Percentiles rank a stretch among this genome's conserved stretches.
These are phyloP conservation scores for Cyclocybe cylindracea DNA, from an alignment of 768 basidiomycete genomes.

Conservation along the genomic window DNA sequence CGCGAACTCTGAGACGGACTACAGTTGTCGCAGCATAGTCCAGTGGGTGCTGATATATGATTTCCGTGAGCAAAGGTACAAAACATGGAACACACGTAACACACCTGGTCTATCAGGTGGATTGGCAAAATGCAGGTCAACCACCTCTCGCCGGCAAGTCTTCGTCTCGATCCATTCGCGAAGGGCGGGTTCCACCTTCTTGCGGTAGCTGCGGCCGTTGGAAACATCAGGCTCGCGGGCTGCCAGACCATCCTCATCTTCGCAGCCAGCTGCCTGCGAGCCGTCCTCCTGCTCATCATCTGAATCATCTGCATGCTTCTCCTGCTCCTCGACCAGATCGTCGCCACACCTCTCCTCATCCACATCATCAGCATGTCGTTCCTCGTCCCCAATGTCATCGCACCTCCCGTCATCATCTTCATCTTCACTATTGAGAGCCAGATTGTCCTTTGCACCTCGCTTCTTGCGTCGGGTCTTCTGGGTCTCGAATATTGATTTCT, in stretches of 20 bases:
- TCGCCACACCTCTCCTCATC: conserved; percentile 18
- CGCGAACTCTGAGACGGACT: background rate
- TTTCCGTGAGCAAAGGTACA: background rate
- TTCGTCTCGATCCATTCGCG: conserved; percentile 26
- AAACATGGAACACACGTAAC: conserved; percentile 3
- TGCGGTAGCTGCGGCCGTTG: too few species aligned
- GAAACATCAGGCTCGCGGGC: too few species aligned
- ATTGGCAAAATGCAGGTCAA: conserved; percentile 33
- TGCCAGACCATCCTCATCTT: too few species aligned
- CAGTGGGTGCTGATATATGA: conserved; percentile 11
- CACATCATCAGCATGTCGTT: conserved; percentile 25
- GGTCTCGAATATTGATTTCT: conserved; percentile 31
- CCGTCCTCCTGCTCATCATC: too few species aligned
- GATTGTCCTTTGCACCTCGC: background rate
- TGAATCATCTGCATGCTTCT: too few species aligned
- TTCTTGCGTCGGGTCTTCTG: conserved; percentile 17
- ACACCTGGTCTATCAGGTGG: conserved; percentile 21
- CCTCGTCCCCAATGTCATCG: conserved; percentile 20
- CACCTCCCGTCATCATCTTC: conserved; percentile 4
- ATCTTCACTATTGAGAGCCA: too few species aligned
- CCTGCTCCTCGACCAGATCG: conserved; percentile 11
- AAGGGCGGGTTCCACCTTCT: conserved; percentile 31
- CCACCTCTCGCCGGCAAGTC: conserved; percentile 26
- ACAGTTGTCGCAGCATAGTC: conserved; percentile 22
- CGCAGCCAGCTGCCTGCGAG: too few species aligned